Evolutionary conservation across 805 yeast genomes (phyloP).

Genomic region (Yarrowia bubula): DNA sequence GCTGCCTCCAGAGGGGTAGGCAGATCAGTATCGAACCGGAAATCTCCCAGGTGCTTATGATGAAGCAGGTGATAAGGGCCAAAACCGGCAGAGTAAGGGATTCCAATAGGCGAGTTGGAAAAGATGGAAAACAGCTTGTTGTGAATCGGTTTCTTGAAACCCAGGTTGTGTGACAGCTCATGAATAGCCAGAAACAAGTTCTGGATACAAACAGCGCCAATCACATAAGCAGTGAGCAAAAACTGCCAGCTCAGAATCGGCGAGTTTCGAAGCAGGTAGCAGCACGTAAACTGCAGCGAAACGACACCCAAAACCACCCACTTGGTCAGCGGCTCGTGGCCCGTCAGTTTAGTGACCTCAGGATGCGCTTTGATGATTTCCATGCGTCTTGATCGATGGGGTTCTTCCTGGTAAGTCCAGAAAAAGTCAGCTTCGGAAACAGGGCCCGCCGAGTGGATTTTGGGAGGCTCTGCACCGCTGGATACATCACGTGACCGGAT

Average conservation of each 20-base stretch:
- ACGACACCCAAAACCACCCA: slow-evolving; percentile 69
- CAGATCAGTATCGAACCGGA: slow-evolving; percentile 76
- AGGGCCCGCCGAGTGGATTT: slow-evolving; percentile 11
- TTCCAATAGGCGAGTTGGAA: slow-evolving; percentile 81
- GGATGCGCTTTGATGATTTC: slow-evolving; percentile 74
- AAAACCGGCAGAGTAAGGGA: slow-evolving; percentile 85
- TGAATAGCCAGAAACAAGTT: slow-evolving; percentile 84
- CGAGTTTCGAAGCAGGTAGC: slow-evolving; percentile 59
- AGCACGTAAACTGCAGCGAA: slow-evolving; percentile 60
- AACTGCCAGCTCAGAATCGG: slow-evolving; percentile 54
- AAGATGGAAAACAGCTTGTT: slow-evolving; percentile 76
- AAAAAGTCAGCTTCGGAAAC: slow-evolving; percentile 46
- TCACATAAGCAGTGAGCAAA: slow-evolving; percentile 62
- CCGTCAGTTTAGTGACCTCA: slow-evolving; percentile 72
- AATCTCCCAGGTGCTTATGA: slow-evolving; percentile 87
- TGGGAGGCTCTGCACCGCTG: neutral
- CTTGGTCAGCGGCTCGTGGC: slow-evolving; percentile 83
- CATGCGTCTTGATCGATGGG: slow-evolving; percentile 73
- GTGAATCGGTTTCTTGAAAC: slow-evolving; percentile 72
- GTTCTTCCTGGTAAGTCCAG: slow-evolving; percentile 82
- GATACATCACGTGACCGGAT: neutral
- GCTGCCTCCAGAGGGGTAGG: slow-evolving; percentile 80
- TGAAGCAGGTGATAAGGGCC: slow-evolving; percentile 90
- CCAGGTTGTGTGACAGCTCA: slow-evolving; percentile 81
- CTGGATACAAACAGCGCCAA: slow-evolving; percentile 86